phyloP scores from a whole-genome alignment of 345 rosid genomes.

The Raphanus raphanistrum region DNA sequence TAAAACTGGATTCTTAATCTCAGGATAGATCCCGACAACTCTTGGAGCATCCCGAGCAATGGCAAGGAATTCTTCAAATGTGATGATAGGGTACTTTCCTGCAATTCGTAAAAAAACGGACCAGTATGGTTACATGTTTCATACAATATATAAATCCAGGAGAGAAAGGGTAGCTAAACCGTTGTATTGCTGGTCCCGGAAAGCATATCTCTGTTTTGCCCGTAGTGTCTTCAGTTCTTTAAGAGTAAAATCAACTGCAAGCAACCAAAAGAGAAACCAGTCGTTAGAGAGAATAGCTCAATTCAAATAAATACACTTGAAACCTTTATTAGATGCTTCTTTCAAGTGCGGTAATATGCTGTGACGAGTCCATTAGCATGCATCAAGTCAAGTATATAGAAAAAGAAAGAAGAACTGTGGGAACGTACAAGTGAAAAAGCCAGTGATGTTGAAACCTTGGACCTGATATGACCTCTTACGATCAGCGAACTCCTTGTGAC shows the following conservation, averaged over 20 bases:
- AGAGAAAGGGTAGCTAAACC: conserved; percentile 44
- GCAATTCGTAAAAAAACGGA: conserved; percentile 28
- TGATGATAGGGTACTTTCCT: conserved; percentile 81
- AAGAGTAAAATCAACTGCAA: conserved; percentile 85
- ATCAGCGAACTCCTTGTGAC: conserved; percentile 68
- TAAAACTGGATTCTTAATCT: conserved; percentile 86
- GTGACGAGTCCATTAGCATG: conserved; percentile 6
- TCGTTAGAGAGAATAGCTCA: background rate
- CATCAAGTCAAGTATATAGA: background rate
- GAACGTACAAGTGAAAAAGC: conserved; percentile 68
- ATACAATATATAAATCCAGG: background rate
- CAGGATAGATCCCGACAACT: conserved; percentile 95
- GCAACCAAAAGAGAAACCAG: conserved; percentile 1
- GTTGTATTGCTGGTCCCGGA: conserved; percentile 82
- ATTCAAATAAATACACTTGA: conserved; percentile 12
- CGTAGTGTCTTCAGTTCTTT: conserved; percentile 71
- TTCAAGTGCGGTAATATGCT: background rate
- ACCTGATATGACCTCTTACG: conserved; percentile 82
- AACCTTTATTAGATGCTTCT: background rate
- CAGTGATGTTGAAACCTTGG: conserved; percentile 68
- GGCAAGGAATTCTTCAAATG: conserved; percentile 80
- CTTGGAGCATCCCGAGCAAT: conserved; percentile 83
- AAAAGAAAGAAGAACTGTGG: background rate
- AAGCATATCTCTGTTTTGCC: conserved; percentile 69
- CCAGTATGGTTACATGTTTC: background rate